These are phyloP conservation scores for Coniochaeta sp. DNA, from an alignment of 2,329 filamentous ascomycete genomes.

Conservation along the genomic window DNA sequence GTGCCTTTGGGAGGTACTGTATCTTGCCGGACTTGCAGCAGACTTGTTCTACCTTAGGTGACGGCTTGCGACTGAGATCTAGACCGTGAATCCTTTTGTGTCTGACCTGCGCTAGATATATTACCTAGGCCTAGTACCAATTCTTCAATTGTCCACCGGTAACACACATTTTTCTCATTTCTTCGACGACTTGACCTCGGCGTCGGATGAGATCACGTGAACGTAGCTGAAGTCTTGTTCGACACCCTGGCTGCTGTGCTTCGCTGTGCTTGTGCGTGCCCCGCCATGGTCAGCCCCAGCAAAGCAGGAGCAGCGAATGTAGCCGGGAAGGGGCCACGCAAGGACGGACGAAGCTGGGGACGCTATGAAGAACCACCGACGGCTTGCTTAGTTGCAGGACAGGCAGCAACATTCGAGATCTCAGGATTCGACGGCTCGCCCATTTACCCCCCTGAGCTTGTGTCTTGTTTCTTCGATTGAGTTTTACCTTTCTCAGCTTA, in stretches of 20 bases:
- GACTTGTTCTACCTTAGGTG: too few species aligned
- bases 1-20: too few species aligned
- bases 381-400: background rate
- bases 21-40: too few species aligned
- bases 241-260: background rate
- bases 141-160: too few species aligned
- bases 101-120: too few species aligned
- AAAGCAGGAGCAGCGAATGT: background rate
- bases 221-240: background rate
- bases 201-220: background rate
- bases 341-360: background rate
- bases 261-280: background rate
- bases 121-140: too few species aligned
- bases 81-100: too few species aligned
- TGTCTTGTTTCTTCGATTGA: background rate
- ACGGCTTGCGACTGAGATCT: too few species aligned
- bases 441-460: background rate
- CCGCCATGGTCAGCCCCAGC: background rate
- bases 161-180: too few species aligned
- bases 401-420: constrained; percentile 5
- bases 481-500: background rate
- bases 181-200: too few species aligned
- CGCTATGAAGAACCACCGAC: background rate
- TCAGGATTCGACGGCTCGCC: constrained; percentile 1
- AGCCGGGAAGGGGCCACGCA: background rate